Evolutionary conservation across 768 basidiomycete species (phyloP).

Genomic region (Termitomyces sp.): DNA sequence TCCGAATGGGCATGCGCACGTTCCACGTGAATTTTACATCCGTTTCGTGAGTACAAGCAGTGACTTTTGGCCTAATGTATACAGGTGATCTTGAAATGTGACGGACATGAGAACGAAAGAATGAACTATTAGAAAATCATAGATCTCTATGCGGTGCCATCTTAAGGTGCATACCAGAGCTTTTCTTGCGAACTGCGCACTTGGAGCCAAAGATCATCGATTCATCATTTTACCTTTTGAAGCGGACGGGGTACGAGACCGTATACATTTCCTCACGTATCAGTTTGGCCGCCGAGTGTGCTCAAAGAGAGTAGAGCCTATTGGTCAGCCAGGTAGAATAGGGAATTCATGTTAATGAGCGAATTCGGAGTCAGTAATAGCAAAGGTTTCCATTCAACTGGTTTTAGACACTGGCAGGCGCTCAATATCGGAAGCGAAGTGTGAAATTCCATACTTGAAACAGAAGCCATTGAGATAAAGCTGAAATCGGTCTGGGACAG

Average conservation of each 20-base stretch:
- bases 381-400: not conserved
- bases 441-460: not conserved
- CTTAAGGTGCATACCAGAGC: not conserved
- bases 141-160: not conserved
- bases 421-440: not conserved
- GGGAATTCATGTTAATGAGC: not conserved
- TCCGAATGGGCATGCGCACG: not conserved
- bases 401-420: not conserved
- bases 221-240: not conserved
- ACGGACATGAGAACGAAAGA: not conserved
- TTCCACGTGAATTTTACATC: not conserved
- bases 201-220: too few species aligned
- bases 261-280: not conserved
- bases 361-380: not conserved
- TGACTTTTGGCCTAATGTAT: not conserved
- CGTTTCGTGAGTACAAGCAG: not conserved
- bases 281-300: not conserved
- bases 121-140: not conserved
- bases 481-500: not conserved
- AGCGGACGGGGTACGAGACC: not conserved
- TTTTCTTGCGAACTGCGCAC: not conserved
- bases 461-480: not conserved
- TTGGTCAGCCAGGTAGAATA: not conserved
- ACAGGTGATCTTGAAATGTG: not conserved
- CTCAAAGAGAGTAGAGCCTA: not conserved